phyloP scores from a whole-genome alignment of 768 basidiomycete species.

The Amyloporia xantha region DNA sequence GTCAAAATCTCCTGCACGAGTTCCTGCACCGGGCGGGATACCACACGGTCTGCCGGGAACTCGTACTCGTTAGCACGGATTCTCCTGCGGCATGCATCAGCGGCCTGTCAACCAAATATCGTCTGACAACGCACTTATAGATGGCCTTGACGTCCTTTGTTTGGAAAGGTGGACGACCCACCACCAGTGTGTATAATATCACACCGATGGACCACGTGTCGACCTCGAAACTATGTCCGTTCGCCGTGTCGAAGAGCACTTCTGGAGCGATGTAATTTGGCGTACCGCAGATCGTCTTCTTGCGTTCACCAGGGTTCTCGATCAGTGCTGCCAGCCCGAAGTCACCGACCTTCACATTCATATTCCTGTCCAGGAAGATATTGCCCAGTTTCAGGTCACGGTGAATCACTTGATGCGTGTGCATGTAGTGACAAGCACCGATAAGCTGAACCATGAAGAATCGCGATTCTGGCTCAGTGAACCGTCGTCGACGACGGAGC shows the following conservation, averaged over 20 bases:
- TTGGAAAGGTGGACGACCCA: constrained; percentile 97
- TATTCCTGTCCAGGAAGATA: constrained; percentile 81
- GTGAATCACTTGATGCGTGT: constrained; percentile 93
- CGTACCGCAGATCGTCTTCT: constrained; percentile 98
- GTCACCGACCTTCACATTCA: constrained; percentile 97
- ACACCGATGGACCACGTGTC: constrained; percentile 98
- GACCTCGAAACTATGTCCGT: constrained; percentile 97
- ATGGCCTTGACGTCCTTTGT: constrained; percentile 97
- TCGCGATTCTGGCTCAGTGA: constrained; percentile 88
- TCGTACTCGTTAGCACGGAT: constrained; percentile 93
- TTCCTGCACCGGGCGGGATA: constrained; percentile 66
- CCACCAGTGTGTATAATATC: constrained; percentile 88
- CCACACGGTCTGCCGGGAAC: constrained; percentile 71
- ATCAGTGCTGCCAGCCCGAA: constrained; percentile 96
- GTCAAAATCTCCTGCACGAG: constrained; percentile 84
- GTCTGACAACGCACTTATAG: constrained; percentile 66
- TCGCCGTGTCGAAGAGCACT: constrained; percentile 90
- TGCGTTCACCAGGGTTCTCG: constrained; percentile 91
- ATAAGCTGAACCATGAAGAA: constrained; percentile 93
- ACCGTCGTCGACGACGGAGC: constrained; percentile 77
- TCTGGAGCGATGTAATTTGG: constrained; percentile 99
- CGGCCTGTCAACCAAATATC: background rate
- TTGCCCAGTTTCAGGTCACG: constrained; percentile 96
- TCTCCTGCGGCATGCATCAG: constrained; percentile 42
- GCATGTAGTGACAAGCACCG: constrained; percentile 97